These are phyloP conservation scores for Nannochloropsis salina DNA, from an alignment of 108 stramenopile species.

Conservation along the genomic window DNA sequence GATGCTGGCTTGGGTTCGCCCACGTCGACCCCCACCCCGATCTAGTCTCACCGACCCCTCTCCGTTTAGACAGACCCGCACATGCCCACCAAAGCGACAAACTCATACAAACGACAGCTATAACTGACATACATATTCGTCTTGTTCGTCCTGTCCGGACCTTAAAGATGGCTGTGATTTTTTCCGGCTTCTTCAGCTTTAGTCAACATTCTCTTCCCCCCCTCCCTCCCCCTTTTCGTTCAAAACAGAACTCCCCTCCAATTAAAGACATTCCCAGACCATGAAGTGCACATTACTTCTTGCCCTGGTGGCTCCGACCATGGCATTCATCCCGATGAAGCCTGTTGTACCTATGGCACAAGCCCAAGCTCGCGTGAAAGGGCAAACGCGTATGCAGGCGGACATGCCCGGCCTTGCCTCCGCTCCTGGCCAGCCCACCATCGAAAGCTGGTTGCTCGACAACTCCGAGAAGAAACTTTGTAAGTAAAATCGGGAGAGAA, in stretches of 20 bases:
- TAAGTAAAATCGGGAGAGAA: not conserved
- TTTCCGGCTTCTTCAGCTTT: no score
- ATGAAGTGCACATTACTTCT: not conserved
- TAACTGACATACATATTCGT: no score
- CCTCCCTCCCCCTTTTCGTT: not conserved
- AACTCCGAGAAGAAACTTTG: not conserved
- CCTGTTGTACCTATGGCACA: conserved; percentile 2
- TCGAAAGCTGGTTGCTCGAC: conserved; percentile 12
- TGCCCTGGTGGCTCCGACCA: not conserved
- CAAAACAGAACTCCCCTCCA: not conserved
- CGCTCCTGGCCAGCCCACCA: not conserved
- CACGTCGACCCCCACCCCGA: not conserved
- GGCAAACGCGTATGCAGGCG: not conserved
- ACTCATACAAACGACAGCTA: no score
- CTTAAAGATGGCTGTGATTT: no score
- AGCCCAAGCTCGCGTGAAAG: not conserved
- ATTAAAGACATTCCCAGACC: not conserved
- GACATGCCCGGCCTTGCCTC: conserved; percentile 19
- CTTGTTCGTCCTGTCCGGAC: no score
- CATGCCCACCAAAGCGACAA: no score
- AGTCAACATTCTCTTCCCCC: conserved; percentile 11
- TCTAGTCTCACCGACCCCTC: not conserved
- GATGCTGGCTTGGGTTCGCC: conserved; percentile 12
- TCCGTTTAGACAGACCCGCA: not conserved
- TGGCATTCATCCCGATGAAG: conserved; percentile 12